Evolutionary conservation across 768 basidiomycete genomes (phyloP).

Genomic region (Pleurotus pulmonarius): DNA sequence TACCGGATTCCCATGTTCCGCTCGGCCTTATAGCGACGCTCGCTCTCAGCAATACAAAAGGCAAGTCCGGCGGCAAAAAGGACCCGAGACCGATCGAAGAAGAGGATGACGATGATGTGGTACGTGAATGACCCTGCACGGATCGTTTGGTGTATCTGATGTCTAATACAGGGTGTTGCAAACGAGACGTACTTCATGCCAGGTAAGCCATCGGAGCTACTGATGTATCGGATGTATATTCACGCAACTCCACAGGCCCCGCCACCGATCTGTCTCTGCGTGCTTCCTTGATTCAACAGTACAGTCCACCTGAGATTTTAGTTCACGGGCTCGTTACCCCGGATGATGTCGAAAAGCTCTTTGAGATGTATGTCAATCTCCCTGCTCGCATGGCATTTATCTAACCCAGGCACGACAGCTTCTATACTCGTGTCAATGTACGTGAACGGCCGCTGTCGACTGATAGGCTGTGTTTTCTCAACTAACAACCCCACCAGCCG

Average conservation of each 20-base stretch:
- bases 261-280: conserved; percentile 69
- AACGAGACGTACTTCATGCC: conserved; percentile 80
- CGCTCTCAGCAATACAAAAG: conserved; percentile 53
- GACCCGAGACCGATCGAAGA: conserved; percentile 26
- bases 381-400: not conserved
- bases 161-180: conserved; percentile 59
- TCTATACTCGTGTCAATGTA: conserved; percentile 69
- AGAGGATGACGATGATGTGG: conserved; percentile 67
- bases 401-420: conserved; percentile 37
- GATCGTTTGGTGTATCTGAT: conserved; percentile 10
- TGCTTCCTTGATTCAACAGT: conserved; percentile 69
- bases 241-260: conserved; percentile 43
- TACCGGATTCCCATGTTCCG: conserved; percentile 73
- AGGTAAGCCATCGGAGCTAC: conserved; percentile 35
- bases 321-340: conserved; percentile 76
- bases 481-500: conserved; percentile 29
- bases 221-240: not conserved
- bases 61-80: conserved; percentile 19
- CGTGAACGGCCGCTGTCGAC: conserved; percentile 15
- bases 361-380: conserved; percentile 61
- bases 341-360: conserved; percentile 78
- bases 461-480: not conserved
- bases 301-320: conserved; percentile 78
- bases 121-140: conserved; percentile 19
- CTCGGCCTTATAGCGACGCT: conserved; percentile 73